Conservation (phyloP, 305 asterid species). For the Plantago coronopus region DNA sequence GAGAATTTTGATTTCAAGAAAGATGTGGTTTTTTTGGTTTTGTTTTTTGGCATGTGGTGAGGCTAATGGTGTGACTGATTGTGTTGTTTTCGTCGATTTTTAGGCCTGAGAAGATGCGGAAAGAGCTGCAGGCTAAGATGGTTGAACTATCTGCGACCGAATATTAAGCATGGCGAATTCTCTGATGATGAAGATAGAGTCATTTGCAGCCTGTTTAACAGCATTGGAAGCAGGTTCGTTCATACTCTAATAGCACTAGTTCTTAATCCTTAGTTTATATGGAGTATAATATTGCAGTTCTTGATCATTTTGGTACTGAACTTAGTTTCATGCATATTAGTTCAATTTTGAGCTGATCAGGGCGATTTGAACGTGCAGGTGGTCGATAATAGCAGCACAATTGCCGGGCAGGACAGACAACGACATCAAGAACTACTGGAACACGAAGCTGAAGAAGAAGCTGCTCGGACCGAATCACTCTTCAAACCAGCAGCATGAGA, state of each 20-base stretch:
- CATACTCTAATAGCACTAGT: neutral
- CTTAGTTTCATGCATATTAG: constrained; percentile 5
- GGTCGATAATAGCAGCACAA: constrained; percentile 68
- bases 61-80: no score
- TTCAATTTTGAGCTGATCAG: neutral
- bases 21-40: neutral
- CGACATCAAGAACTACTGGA: constrained; percentile 68
- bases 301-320: neutral
- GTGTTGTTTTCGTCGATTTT: neutral
- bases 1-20: neutral
- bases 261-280: no score
- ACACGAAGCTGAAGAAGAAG: constrained; percentile 71
- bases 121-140: constrained; percentile 90
- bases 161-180: constrained; percentile 82
- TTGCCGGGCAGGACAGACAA: constrained; percentile 66
- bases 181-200: constrained; percentile 65
- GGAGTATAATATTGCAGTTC: neutral
- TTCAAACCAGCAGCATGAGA: constrained; percentile 17
- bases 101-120: constrained; percentile 81
- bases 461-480: constrained; percentile 20
- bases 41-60: neutral
- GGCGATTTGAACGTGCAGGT: constrained; percentile 30
- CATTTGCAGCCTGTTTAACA: constrained; percentile 63
- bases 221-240: constrained; percentile 85
- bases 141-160: constrained; percentile 86